Evolutionary conservation across 371 early-diverging fungal species (phyloP), one percentile per base, ranked within the genome.

Genomic region (Mortierella sp.): DNA sequence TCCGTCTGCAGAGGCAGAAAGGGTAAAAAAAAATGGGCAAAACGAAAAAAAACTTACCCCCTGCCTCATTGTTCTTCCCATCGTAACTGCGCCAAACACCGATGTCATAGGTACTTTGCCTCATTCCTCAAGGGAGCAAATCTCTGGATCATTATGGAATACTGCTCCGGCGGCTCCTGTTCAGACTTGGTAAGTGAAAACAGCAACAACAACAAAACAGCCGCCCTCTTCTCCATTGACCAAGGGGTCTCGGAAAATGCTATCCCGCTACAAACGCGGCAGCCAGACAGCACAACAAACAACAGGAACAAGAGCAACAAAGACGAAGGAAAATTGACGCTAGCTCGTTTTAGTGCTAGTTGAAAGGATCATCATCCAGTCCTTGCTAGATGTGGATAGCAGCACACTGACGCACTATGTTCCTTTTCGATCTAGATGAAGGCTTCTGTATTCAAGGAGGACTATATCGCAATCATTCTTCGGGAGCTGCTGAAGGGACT

Each of bases 101-200:
- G 46, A 61, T 50, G 72, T 21, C 50, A 54, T 81, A 94, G 94
- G 81, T 96, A 96, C 87, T 93, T 92, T 89, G 95, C 95, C 16
- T 95, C 96, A 34, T 96, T 93, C 82, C 88, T 96, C 74, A 94
- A 96, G 80, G 96, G 93, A n/a, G 91, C 96, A 46, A 88, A 95
- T 72, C 91, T 98, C 72, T 97, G 97, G 98, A 97, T 97, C 72
- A 93, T 97, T 26, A 98, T 97, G 97, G 98, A 98, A 89, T 97
- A 94, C 82, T 97, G 97, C 77, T 93, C 94, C 37, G 97, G 97
- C 67, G 97, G 98, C 50, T 96, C 96, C 24, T 97, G 97, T 80
- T 92, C 95, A n/a, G 97, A 98, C 83, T 88, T 98, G 88, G 95
- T 95, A 91, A 64, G 90, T 24, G 40, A 4, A 31, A 61, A 16